Base-by-base conservation (phyloP, 805 yeast species). In the Deakozyma indianensis region DNA sequence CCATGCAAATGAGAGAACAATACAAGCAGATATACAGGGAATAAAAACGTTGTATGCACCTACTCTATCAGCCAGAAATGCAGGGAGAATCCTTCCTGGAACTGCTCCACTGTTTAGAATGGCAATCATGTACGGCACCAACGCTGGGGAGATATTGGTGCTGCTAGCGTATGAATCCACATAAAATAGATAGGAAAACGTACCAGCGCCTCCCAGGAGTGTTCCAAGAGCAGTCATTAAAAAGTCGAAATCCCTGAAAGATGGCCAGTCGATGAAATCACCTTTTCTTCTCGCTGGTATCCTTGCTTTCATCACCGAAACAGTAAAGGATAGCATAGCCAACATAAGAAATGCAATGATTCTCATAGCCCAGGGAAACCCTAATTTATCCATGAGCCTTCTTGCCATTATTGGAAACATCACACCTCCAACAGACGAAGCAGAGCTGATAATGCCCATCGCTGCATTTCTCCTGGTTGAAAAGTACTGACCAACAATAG, bases 1-100 rank as follows among this genome's bases (percentile, higher is more conserved):
- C 70, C 70, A 67, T 22, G 58, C 59, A 45, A 63, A 55, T 5
- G 52, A 54, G 15, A 62, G 46, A 4, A 66, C 48, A 21, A 61
- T 56, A 4, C 66, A 46, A 20, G 56, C 22, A 16, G 38, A 32
- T 5, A 32, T 32, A 20, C 38, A 32, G 18, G 38, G 38, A 9
- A 32, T 32, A 7, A 32, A n/a, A 7, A 32, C 38, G 16, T 32
- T 32, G 38, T 32, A 32, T 5, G 38, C 9, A 9, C 38, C 38
- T 9, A 32, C 18, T n/a, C 18, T 32, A 32, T 32, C 38, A 14
- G 38, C 38, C 4, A 32, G 20, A n/a, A 32, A 32, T 7, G 20
- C 38, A 14, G 38, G 38, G 11, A 32, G 38, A 32, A 32, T 32
- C 5, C 38, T 9, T 7, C 38, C 38, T 5, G 38, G 38, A 32